These are phyloP conservation scores for Coffea humblotiana DNA, from an alignment of 305 asterid species.

Conservation along the genomic window DNA sequence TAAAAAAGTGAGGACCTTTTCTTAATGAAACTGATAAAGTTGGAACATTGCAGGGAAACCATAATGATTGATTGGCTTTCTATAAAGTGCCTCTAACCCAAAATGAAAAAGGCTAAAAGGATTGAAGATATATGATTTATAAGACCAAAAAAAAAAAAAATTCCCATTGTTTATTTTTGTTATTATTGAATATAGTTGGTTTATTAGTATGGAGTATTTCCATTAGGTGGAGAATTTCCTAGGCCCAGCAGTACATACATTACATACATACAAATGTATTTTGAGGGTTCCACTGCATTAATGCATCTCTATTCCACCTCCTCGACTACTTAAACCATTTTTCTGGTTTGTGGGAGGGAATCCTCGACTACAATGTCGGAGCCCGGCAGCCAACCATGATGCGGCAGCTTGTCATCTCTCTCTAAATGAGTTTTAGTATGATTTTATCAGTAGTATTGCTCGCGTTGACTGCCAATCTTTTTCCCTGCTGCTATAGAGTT, in stretches of 20 bases:
- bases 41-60: conserved; percentile 27
- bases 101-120: conserved; percentile 6
- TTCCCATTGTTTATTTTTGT: too few relatives aligned
- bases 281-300: conserved; percentile 6
- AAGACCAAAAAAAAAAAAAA: too few relatives aligned
- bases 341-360: too few relatives aligned
- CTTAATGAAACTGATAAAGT: conserved; percentile 26
- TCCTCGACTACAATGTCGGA: too few relatives aligned
- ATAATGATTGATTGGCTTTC: conserved; percentile 20
- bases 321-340: neutral
- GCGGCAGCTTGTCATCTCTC: too few relatives aligned
- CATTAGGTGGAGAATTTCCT: neutral
- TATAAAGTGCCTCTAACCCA: neutral
- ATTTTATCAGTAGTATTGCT: too few relatives aligned
- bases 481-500: neutral
- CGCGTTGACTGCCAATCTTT: neutral
- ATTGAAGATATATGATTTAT: neutral
- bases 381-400: too few relatives aligned
- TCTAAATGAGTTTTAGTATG: too few relatives aligned
- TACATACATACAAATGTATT: neutral
- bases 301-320: too few relatives aligned
- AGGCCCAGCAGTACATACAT: neutral
- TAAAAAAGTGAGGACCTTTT: conserved; percentile 21
- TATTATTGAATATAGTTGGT: too few relatives aligned
- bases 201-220: too few relatives aligned